Base-by-base conservation (phyloP, 2,329 filamentous ascomycete genomes). In the Epichloe elymi region DNA sequence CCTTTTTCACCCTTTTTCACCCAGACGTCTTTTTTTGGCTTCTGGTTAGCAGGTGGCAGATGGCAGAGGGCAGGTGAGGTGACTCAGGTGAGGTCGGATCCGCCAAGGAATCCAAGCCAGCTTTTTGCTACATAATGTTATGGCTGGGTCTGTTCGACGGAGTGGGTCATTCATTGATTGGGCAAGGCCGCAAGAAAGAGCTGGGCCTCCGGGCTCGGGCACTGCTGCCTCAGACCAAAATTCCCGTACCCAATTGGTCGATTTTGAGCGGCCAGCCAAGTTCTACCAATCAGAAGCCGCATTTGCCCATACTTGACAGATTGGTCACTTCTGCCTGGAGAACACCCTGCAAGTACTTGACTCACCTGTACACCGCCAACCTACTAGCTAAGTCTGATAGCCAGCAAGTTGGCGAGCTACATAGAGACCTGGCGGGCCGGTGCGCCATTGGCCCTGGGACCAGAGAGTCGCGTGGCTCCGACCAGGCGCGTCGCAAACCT, bases 161-260 rank as follows among this genome's bases (percentile, higher is more conserved):
- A 19, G 19, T 19, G 19, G 23, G 37, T 15, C 37, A 30, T 37
- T 35, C 14, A 46, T 40, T 43, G 23, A 46, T 40, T 43, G 23
- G 38, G 23, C 35, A 26, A n/a, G n/a, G n/a, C n/a, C n/a, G n/a
- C n/a, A n/a, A 19, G 37, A 38, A 40, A 46, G 10, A 46, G 26
- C 43, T 45, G 41, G 41, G 30, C 48, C 48, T 49, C 10, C 23
- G 43, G 44, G 49, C 43, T 37, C 14, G 17, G 19, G 38, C 36
- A 56, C 64, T 66, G 64, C 60, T 67, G 63, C 65, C 64, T 67
- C 64, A 66, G 63, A 63, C 63, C 60, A 60, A 42, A 61, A 63
- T 48, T 60, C 57, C 48, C 48, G 52, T 36, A 48, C 55, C 58
- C 59, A 53, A 66, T 66, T 66, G 65, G 65, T 51, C 50, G 5